These are phyloP conservation scores for Mycena albidolilacea DNA, from an alignment of 768 basidiomycete genomes.

Conservation along the genomic window DNA sequence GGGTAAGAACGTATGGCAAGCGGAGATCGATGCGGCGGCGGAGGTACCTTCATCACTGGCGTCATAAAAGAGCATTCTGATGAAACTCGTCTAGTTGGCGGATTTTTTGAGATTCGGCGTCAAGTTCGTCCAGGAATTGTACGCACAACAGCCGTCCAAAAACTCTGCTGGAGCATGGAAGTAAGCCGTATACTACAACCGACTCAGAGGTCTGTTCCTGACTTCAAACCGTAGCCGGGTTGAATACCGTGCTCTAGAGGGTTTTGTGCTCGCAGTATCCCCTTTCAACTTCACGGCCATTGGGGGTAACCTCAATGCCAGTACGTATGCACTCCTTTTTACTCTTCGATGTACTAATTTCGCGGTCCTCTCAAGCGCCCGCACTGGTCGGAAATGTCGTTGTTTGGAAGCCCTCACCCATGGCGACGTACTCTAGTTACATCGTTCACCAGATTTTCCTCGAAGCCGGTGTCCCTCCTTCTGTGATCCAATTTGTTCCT, in stretches of 20 bases:
- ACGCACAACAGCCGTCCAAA: slow-evolving; percentile 89
- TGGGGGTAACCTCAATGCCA: slow-evolving; percentile 92
- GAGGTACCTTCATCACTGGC: slow-evolving; percentile 72
- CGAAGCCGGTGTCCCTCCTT: slow-evolving; percentile 94
- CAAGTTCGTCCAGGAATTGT: slow-evolving; percentile 96
- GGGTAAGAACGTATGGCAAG: slow-evolving; percentile 99
- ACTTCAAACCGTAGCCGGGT: slow-evolving; percentile 72
- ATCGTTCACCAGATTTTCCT: slow-evolving; percentile 90
- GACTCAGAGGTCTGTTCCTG: slow-evolving; percentile 4
- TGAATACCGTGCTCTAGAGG: slow-evolving; percentile 98
- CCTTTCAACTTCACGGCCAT: slow-evolving; percentile 99
- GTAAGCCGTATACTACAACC: slow-evolving; percentile 61
- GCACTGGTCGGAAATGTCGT: slow-evolving; percentile 96
- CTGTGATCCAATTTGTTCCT: slow-evolving; percentile 98
- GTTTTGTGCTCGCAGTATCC: slow-evolving; percentile 97
- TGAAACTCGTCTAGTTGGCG: slow-evolving; percentile 64
- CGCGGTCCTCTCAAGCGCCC: slow-evolving; percentile 67
- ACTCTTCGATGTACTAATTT: slow-evolving; percentile 19
- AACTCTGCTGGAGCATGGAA: slow-evolving; percentile 95
- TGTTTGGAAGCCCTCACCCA: slow-evolving; percentile 98
- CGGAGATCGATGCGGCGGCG: slow-evolving; percentile 98
- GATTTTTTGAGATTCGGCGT: slow-evolving; percentile 99
- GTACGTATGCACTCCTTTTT: slow-evolving; percentile 51
- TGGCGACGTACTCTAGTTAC: slow-evolving; percentile 96
- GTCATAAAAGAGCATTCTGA: slow-evolving; percentile 13